Percentiles rank a stretch among this genome's conserved stretches.
phyloP scores from a whole-genome alignment of 1,284 basidiomycete genomes.

The Sutorius eximius region DNA sequence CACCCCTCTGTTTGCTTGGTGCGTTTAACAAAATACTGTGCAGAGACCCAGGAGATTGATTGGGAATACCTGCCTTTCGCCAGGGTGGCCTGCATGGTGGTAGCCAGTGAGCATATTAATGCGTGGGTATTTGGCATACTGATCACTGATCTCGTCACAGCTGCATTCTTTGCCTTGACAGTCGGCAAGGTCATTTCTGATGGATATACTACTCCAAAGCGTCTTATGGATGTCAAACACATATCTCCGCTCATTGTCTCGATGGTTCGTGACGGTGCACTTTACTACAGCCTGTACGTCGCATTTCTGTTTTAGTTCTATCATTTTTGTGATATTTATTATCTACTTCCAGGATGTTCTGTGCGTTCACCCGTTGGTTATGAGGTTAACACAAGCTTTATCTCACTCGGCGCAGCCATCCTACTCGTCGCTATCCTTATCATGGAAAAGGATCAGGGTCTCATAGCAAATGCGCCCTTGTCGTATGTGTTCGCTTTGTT shows the following conservation, averaged over 20 bases:
- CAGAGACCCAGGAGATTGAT: neutral
- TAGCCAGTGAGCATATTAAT: neutral
- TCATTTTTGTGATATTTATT: neutral
- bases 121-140: neutral
- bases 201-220: neutral
- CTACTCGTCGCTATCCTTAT: neutral
- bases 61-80: neutral
- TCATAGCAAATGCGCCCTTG: neutral
- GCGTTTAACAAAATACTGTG: neutral
- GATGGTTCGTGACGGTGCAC: constrained; percentile 10
- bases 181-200: neutral
- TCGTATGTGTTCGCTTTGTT: neutral
- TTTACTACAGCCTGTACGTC: constrained; percentile 7
- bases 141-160: neutral
- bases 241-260: constrained; percentile 4
- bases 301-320: neutral
- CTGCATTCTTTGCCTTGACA: constrained; percentile 9
- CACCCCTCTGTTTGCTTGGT: neutral
- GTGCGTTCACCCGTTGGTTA: neutral
- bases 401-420: neutral
- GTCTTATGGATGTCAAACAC: neutral
- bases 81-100: constrained; percentile 3
- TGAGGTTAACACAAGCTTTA: neutral
- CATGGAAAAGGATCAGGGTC: neutral
- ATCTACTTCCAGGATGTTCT: neutral